Evolutionary conservation across 768 basidiomycete genomes (phyloP), one percentile per base, ranked within the genome.

Genomic region (Gymnopilus junonius): DNA sequence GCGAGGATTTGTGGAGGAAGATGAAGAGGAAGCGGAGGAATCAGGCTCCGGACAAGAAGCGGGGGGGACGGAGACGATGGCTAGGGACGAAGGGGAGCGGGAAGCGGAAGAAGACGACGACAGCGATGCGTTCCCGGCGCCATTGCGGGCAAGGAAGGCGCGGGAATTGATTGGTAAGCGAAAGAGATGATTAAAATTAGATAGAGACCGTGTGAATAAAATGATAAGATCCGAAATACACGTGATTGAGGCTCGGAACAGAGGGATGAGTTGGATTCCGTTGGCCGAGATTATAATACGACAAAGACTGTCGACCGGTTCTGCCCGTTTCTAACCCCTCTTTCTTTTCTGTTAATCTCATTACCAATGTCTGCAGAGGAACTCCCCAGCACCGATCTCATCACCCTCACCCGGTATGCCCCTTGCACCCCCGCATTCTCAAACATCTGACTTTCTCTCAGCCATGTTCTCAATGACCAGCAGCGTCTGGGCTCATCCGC

Each of bases 381-480:
- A 69, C 74, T 83, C 60, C 93, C 93, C 65, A 89, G 81, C 79
- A 92, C 91, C 43, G 94, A 97, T 74, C 81, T 97, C 69, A 92
- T 97, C 79, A 97, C 95, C 53, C 86, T 97, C 72, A 97, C 95
- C 64, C 86, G 95, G 94, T 94, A 86, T 67, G 50, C 29, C 43
- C 15, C 20, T 21, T 29, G 25, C 55, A 34, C 59, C 29, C 23
- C 34, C 29, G 17, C 12, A 29, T 59, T 54, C 51, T 32, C 42
- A 23, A 43, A 34, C 58, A 29, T 48, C 46, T 62, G 50, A 63
- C 50, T 54, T 45, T 51, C 55, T 64, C 25, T 42, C 69, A 94
- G 94, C 60, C 94, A 97, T 83, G 93, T 98, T 74, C 85, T 98
- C 50, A 82, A 83, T 58, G 92, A 94, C 72, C 95, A 97, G 77